Conservation (phyloP, 768 basidiomycete species). For the Podaxis rugospora region DNA sequence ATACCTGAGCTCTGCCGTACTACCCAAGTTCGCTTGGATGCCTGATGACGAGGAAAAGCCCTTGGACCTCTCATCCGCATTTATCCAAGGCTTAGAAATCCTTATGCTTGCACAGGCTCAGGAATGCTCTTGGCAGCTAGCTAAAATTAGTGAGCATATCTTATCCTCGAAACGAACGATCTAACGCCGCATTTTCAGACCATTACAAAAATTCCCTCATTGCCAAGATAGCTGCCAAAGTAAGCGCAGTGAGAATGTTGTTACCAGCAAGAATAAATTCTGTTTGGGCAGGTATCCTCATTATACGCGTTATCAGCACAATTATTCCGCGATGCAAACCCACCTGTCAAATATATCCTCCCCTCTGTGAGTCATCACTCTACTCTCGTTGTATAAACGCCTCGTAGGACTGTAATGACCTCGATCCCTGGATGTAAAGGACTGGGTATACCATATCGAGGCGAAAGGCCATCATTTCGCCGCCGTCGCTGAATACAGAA, state of each 20-base stretch:
- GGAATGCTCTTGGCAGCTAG: conserved; percentile 95
- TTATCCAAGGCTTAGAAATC: conserved; percentile 59
- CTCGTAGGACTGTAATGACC: not conserved
- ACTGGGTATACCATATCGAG: conserved; percentile 77
- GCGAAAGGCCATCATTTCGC: conserved; percentile 83
- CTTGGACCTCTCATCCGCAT: conserved; percentile 60
- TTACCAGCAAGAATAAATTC: conserved; percentile 8
- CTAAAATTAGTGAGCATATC: conserved; percentile 62
- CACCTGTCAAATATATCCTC: conserved; percentile 42
- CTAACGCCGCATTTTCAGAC: conserved; percentile 27
- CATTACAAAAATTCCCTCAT: conserved; percentile 79
- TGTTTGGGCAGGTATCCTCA: conserved; percentile 9
- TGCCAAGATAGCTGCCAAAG: conserved; percentile 77
- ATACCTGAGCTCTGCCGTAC: conserved; percentile 48
- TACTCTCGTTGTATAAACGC: not conserved
- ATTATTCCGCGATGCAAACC: conserved; percentile 39
- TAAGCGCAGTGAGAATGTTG: conserved; percentile 20
- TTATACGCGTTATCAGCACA: not conserved
- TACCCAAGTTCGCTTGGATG: conserved; percentile 47
- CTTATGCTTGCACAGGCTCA: conserved; percentile 94
- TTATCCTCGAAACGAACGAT: not conserved
- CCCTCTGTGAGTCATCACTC: conserved; percentile 42
- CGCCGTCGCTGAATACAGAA: conserved; percentile 85
- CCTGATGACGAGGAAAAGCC: conserved; percentile 51
- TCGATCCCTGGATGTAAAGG: conserved; percentile 33